Evolutionary conservation across 2,329 filamentous ascomycete species (phyloP), one percentile per base, ranked within the genome.

Genomic region (Myriosclerotinia curreyana): DNA sequence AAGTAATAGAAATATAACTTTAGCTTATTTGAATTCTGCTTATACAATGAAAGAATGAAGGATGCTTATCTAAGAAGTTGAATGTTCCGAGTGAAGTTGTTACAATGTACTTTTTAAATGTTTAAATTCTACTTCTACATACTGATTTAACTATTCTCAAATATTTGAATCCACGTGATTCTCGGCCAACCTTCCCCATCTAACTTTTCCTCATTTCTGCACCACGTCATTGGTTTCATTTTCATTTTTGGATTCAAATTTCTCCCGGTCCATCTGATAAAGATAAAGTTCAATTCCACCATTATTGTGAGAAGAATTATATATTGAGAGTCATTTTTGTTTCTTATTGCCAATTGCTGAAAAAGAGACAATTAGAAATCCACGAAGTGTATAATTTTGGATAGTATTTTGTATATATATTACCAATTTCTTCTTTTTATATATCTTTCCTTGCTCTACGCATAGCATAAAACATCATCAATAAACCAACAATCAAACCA

Each of bases 131-230:
- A n/a, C n/a, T n/a, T n/a, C n/a, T n/a, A n/a, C n/a, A n/a, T n/a
- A n/a, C n/a, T n/a, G n/a, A n/a, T n/a, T n/a, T n/a, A n/a, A n/a
- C n/a, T n/a, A n/a, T n/a, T n/a, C n/a, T n/a, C n/a, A n/a, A n/a
- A n/a, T n/a, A n/a, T n/a, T n/a, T n/a, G n/a, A n/a, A n/a, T n/a
- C n/a, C 53, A 56, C 53, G 53, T 56, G 53, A 56, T 44, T 1
- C 12, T 20, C 53, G 53, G 53, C 20, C 25, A 56, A 56, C 53
- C 38, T 56, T 56, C 54, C 25, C 20, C 20, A 31, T 20, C 49
- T 9, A 31, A 34, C 28, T 4, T 31, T 22, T 17, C 20, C 25
- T 17, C 25, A 1, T 14, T 44, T 56, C n/a, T 42, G 31, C 17
- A 14, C 20, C 50, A 52, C 50, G 31, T 52, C 50, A 52, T 52